phyloP scores from a whole-genome alignment of 495 filamentous ascomycete species.

The Penicillium nucicola region DNA sequence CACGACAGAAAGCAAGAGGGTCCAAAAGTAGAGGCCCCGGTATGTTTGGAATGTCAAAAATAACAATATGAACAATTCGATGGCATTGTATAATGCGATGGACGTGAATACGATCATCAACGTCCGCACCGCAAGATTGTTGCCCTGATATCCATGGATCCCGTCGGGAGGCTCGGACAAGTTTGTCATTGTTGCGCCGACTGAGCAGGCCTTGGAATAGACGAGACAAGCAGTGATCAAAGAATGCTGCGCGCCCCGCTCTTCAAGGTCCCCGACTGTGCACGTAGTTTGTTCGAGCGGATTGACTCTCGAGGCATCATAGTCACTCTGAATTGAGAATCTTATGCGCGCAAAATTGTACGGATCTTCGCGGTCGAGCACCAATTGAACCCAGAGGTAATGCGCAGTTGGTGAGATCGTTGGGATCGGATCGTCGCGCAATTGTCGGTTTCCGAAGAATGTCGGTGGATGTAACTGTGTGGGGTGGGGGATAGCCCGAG shows the following conservation, averaged over 20 bases:
- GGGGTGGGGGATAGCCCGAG: neutral
- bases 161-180: constrained; percentile 30
- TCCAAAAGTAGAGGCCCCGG: constrained; percentile 51
- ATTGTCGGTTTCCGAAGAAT: constrained; percentile 5
- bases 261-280: constrained; percentile 4
- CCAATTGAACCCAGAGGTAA: neutral
- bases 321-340: neutral
- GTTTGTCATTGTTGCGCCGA: constrained; percentile 4
- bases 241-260: constrained; percentile 2
- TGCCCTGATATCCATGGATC: constrained; percentile 31
- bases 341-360: constrained; percentile 9
- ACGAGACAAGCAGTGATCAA: neutral
- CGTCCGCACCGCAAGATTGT: constrained; percentile 29
- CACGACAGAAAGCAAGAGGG: constrained; percentile 36
- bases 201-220: neutral
- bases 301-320: constrained; percentile 14
- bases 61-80: constrained; percentile 46
- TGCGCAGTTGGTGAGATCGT: neutral
- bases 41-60: constrained; percentile 49
- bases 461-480: constrained; percentile 8
- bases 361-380: neutral
- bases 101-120: constrained; percentile 47
- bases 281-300: constrained; percentile 5
- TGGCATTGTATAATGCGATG: constrained; percentile 50
- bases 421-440: constrained; percentile 2